phyloP scores from a whole-genome alignment of 140 eudicot genomes.

The Bidens hawaiensis region DNA sequence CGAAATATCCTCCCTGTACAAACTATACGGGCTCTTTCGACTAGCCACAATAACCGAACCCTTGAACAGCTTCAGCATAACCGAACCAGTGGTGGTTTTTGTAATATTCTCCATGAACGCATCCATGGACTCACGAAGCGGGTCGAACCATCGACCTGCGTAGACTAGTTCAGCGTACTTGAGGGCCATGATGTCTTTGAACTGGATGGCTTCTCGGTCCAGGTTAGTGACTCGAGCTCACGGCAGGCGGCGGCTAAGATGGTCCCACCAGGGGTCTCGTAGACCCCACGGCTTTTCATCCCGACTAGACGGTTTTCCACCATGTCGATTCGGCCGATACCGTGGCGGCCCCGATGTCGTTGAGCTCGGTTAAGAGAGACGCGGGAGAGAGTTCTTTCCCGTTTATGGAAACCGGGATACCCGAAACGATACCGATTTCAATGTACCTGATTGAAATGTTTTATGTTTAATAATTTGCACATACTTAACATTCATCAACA shows the following conservation, averaged over 20 bases:
- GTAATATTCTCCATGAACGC: conserved; percentile 84
- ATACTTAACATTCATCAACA: background rate
- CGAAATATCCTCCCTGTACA: conserved; percentile 84
- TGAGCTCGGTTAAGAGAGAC: conserved; percentile 64
- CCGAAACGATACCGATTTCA: conserved; percentile 77
- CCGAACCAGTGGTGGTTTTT: conserved; percentile 79
- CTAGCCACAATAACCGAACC: conserved; percentile 79
- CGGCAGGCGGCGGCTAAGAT: conserved; percentile 70
- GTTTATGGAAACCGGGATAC: conserved; percentile 74
- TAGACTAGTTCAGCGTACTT: conserved; percentile 92
- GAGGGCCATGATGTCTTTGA: conserved; percentile 73
- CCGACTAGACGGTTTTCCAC: conserved; percentile 90
- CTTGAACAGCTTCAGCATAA: conserved; percentile 74
- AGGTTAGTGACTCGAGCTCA: conserved; percentile 96
- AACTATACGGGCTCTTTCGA: conserved; percentile 72
- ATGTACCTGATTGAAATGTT: conserved; percentile 45
- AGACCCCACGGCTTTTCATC: conserved; percentile 97
- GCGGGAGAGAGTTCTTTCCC: conserved; percentile 88
- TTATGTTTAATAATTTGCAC: background rate
- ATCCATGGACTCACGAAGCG: conserved; percentile 88
- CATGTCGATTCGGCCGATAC: conserved; percentile 94
- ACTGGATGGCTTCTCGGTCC: conserved; percentile 83
- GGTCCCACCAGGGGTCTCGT: conserved; percentile 98
- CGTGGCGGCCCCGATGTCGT: conserved; percentile 86
- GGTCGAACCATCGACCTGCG: conserved; percentile 98